A percentile compares a stretch with the other conserved stretches of the same genome.
These are phyloP conservation scores for Lactifluus rugatus DNA, from an alignment of 768 basidiomycete species.

Conservation along the genomic window DNA sequence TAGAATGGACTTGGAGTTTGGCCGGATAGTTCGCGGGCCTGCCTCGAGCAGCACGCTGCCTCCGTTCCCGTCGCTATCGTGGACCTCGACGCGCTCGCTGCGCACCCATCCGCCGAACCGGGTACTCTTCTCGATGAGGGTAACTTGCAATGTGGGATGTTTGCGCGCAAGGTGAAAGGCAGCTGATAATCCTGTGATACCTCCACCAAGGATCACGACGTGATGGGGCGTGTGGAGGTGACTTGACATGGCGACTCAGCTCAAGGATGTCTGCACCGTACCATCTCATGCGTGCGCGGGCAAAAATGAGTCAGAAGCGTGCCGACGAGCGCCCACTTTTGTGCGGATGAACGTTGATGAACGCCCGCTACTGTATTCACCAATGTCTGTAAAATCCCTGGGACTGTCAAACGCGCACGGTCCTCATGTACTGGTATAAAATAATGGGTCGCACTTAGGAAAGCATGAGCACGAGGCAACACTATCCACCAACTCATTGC, in stretches of 20 bases:
- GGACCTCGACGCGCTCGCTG: slow-evolving; percentile 43
- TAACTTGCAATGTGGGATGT: slow-evolving; percentile 49
- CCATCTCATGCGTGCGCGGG: too few species aligned
- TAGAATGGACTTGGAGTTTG: slow-evolving; percentile 61
- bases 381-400: background rate
- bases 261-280: background rate
- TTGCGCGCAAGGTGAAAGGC: slow-evolving; percentile 67
- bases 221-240: slow-evolving; percentile 12
- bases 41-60: slow-evolving; percentile 60
- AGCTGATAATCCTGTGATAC: slow-evolving; percentile 71
- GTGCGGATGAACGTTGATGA: too few species aligned
- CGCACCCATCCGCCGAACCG: slow-evolving; percentile 83
- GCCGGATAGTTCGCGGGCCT: slow-evolving; percentile 81
- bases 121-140: slow-evolving; percentile 55
- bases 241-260: background rate
- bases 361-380: too few species aligned
- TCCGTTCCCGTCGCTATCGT: slow-evolving; percentile 22
- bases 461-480: background rate
- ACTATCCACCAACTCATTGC: background rate
- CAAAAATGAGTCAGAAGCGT: too few species aligned
- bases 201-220: slow-evolving; percentile 70
- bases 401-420: background rate
- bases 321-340: too few species aligned
- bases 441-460: background rate
- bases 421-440: slow-evolving; percentile 3